Percentiles rank a stretch among this genome's conserved stretches.
Conservation (phyloP, 176 grass and related monocot species). For the Avena insularis region DNA sequence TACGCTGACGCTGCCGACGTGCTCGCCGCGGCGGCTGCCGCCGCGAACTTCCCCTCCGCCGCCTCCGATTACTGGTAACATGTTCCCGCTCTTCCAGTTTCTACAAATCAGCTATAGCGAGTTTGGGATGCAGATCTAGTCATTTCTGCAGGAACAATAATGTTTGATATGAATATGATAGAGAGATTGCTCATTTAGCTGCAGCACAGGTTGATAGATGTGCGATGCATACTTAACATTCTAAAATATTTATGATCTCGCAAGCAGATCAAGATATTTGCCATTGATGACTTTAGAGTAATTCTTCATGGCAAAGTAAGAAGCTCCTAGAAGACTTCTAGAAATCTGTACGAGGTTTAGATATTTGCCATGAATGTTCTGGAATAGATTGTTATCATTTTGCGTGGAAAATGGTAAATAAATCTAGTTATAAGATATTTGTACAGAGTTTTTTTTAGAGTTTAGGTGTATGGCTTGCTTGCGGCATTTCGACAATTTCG, state of each 20-base stretch:
- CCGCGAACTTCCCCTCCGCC: slow-evolving; percentile 72
- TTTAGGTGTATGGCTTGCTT: neutral
- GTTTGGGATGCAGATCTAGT: slow-evolving; percentile 35
- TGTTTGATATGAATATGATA: neutral
- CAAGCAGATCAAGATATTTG: slow-evolving; percentile 6
- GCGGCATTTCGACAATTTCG: neutral
- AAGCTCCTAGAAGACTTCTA: neutral
- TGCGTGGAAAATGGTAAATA: neutral
- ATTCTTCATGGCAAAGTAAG: neutral
- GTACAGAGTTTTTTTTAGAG: neutral
- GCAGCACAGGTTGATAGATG: neutral
- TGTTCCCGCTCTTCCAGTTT: neutral
- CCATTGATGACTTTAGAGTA: neutral
- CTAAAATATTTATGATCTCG: neutral
- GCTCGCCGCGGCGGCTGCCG: slow-evolving; percentile 49
- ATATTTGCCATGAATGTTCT: neutral
- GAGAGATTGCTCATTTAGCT: neutral
- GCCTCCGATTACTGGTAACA: slow-evolving; percentile 88
- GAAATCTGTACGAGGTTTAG: neutral
- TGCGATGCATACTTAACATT: neutral
- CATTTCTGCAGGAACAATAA: neutral
- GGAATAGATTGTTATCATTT: neutral
- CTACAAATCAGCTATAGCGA: neutral
- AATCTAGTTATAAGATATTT: neutral
- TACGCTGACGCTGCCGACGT: slow-evolving; percentile 82